These are phyloP conservation scores for Plasmopara halstedii DNA, from an alignment of 352 stramenopile genomes.

Conservation along the genomic window DNA sequence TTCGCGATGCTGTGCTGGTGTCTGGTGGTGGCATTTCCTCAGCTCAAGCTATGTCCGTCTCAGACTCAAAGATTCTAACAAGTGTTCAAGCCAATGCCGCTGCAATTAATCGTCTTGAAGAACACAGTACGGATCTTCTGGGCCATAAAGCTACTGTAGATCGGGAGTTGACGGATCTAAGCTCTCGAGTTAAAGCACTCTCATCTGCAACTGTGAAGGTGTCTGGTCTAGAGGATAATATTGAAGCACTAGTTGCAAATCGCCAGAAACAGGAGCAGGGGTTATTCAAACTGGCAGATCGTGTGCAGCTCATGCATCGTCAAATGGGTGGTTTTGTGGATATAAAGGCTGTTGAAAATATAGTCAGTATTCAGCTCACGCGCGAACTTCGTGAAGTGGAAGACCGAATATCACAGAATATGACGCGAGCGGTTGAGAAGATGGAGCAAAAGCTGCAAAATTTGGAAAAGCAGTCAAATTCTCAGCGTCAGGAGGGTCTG, in stretches of 20 bases:
- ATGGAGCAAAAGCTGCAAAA: slow-evolving; percentile 55
- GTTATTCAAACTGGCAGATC: slow-evolving; percentile 49
- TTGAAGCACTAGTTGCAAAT: slow-evolving; percentile 42
- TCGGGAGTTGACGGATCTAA: slow-evolving; percentile 49
- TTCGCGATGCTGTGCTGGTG: slow-evolving; percentile 35
- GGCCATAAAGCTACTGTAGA: slow-evolving; percentile 58
- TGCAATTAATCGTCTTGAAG: slow-evolving; percentile 60
- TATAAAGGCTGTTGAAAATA: slow-evolving; percentile 57
- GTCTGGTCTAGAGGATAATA: slow-evolving; percentile 44
- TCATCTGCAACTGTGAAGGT: slow-evolving; percentile 50
- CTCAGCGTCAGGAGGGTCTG: slow-evolving; percentile 45
- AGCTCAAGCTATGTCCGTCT: slow-evolving; percentile 5
- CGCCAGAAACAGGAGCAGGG: slow-evolving; percentile 46
- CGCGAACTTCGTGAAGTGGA: slow-evolving; percentile 73
- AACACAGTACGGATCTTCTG: slow-evolving; percentile 56
- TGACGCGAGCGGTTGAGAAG: slow-evolving; percentile 57
- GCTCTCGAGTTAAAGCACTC: slow-evolving; percentile 49
- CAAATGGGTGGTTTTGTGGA: slow-evolving; percentile 47
- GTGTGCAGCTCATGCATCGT: slow-evolving; percentile 40
- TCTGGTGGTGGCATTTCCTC: background rate
- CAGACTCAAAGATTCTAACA: slow-evolving; percentile 25
- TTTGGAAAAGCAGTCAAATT: slow-evolving; percentile 44
- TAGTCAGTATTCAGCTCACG: slow-evolving; percentile 52
- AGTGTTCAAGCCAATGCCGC: slow-evolving; percentile 37
- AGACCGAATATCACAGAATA: slow-evolving; percentile 43